A percentile compares a stretch with the other conserved stretches of the same genome.
Evolutionary conservation across 805 yeast genomes (phyloP).

Genomic region (Saccharomyces kudriavzevii): DNA sequence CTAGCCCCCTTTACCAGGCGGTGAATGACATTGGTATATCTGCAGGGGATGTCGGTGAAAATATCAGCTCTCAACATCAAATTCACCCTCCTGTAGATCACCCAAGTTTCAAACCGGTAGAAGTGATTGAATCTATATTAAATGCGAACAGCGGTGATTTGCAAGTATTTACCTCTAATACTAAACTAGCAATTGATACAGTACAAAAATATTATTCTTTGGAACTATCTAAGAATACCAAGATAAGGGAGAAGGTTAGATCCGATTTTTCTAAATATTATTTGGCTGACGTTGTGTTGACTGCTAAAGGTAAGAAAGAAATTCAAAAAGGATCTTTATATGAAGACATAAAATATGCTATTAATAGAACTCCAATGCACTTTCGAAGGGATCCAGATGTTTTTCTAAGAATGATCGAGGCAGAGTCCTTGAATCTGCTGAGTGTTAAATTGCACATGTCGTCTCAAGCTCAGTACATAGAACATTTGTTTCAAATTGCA

Average conservation of each 20-base stretch:
- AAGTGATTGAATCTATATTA: constrained; percentile 40
- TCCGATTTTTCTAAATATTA: constrained; percentile 56
- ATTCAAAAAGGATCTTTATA: constrained; percentile 76
- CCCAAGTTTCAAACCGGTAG: constrained; percentile 50
- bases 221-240: constrained; percentile 73
- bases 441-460: constrained; percentile 50
- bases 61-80: constrained; percentile 58
- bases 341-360: constrained; percentile 86
- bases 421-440: constrained; percentile 72
- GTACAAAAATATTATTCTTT: constrained; percentile 70
- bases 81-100: constrained; percentile 65
- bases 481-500: constrained; percentile 43
- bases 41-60: constrained; percentile 77
- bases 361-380: constrained; percentile 69
- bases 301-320: constrained; percentile 73
- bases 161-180: constrained; percentile 40
- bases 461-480: constrained; percentile 33
- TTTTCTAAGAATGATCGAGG: constrained; percentile 83
- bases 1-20: constrained; percentile 55
- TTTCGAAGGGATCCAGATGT: constrained; percentile 69
- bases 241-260: constrained; percentile 63
- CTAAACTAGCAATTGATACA: constrained; percentile 58
- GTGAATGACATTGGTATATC: constrained; percentile 66
- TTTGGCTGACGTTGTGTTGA: constrained; percentile 61
- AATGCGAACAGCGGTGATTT: constrained; percentile 28